A percentile compares a stretch with the other conserved stretches of the same genome.
These are phyloP conservation scores for Luffa acutangula DNA, from an alignment of 306 rosid species.

Conservation along the genomic window DNA sequence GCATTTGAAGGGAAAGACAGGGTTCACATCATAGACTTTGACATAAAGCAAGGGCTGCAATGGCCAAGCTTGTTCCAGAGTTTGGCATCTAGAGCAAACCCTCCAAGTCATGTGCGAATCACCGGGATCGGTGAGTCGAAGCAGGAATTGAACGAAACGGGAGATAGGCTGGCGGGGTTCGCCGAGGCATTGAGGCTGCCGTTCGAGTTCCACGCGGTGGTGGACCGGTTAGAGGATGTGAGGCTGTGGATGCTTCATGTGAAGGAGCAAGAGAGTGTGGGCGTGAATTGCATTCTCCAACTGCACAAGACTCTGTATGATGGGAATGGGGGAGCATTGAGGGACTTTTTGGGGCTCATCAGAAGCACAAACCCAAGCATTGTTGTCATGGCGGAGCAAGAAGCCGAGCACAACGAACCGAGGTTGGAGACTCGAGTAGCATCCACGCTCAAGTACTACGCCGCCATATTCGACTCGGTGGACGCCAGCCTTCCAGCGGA, in stretches of 20 bases:
- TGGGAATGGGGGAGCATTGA: slow-evolving; percentile 48
- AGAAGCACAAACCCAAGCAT: slow-evolving; percentile 68
- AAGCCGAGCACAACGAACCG: slow-evolving; percentile 63
- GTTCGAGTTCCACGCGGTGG: slow-evolving; percentile 88
- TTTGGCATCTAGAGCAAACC: slow-evolving; percentile 62
- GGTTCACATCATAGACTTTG: slow-evolving; percentile 94
- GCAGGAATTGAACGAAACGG: slow-evolving; percentile 84
- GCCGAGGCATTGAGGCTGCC: slow-evolving; percentile 77
- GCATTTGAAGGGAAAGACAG: slow-evolving; percentile 95
- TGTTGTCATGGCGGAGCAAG: slow-evolving; percentile 70
- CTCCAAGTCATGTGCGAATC: slow-evolving; percentile 84
- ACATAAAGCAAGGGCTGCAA: slow-evolving; percentile 85
- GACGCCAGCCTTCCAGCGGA: slow-evolving; percentile 48
- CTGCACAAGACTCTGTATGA: slow-evolving; percentile 79
- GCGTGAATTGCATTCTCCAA: slow-evolving; percentile 72
- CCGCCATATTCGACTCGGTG: slow-evolving; percentile 66
- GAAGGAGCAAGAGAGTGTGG: slow-evolving; percentile 79
- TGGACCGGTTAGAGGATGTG: slow-evolving; percentile 93
- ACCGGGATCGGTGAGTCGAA: slow-evolving; percentile 90
- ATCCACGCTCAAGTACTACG: slow-evolving; percentile 54
- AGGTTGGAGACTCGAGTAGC: slow-evolving; percentile 56
- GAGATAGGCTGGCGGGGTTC: slow-evolving; percentile 78
- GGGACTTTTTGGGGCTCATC: slow-evolving; percentile 73
- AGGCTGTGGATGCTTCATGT: slow-evolving; percentile 99
- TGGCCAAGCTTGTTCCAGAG: slow-evolving; percentile 98